phyloP scores from a whole-genome alignment of 73 alveolate genomes.

The Tetrahymena thermophila region DNA sequence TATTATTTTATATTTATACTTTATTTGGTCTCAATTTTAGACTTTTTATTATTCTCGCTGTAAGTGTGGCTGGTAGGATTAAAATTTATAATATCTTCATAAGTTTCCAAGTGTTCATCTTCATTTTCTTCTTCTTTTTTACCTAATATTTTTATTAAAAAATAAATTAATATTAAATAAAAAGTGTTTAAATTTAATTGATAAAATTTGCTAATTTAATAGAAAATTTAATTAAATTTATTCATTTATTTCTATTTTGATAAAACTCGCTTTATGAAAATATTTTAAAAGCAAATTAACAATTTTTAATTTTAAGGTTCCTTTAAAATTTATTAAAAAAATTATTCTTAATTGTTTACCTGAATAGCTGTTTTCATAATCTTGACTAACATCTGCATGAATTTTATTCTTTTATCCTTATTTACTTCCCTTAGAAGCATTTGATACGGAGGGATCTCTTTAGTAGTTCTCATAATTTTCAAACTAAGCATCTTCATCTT shows the following conservation, averaged over 20 bases:
- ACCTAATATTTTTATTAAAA: not conserved
- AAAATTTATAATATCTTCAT: not conserved
- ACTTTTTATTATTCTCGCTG: not conserved
- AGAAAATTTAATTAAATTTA: too few species aligned
- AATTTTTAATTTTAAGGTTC: too few species aligned
- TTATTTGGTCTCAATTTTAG: not conserved
- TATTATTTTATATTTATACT: not conserved
- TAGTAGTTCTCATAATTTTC: not conserved
- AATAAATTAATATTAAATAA: too few species aligned
- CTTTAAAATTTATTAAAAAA: too few species aligned
- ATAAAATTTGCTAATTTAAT: too few species aligned
- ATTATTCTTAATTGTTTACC: not conserved
- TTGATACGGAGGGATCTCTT: not conserved
- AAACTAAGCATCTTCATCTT: constrained; percentile 19
- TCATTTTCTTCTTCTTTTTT: not conserved
- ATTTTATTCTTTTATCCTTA: not conserved
- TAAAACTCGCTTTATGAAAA: too few species aligned
- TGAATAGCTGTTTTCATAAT: not conserved
- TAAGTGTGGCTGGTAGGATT: not conserved
- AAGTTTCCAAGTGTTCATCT: not conserved
- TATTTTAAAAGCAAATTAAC: too few species aligned
- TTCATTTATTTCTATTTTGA: too few species aligned
- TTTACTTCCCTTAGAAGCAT: not conserved
- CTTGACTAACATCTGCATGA: not conserved
- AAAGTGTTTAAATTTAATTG: too few species aligned